A percentile compares a stretch with the other conserved stretches of the same genome.
Evolutionary conservation across 352 stramenopile genomes (phyloP).

Genomic region (Nothophytophthora sp.): DNA sequence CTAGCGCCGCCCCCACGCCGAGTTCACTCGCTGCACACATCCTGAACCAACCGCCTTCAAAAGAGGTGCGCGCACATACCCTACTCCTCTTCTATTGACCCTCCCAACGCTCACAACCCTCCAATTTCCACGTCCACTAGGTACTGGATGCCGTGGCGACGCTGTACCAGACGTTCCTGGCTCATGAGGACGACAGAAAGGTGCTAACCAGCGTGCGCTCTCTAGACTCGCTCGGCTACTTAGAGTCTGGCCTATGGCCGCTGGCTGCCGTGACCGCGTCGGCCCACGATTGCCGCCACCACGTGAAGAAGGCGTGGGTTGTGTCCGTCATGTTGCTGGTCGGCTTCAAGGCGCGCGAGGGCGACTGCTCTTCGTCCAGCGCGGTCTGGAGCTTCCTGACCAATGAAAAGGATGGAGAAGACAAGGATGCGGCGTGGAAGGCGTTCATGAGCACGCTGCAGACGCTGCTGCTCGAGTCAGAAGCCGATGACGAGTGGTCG

Average conservation of each 20-base stretch:
- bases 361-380: neutral
- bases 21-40: constrained; percentile 6
- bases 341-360: constrained; percentile 20
- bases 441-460: constrained; percentile 43
- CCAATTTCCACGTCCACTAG: constrained; percentile 8
- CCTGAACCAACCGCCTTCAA: constrained; percentile 20
- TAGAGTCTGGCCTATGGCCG: constrained; percentile 63
- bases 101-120: constrained; percentile 5
- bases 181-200: constrained; percentile 8
- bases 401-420: neutral
- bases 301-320: constrained; percentile 45
- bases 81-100: neutral
- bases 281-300: constrained; percentile 24
- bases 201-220: constrained; percentile 22
- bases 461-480: constrained; percentile 15
- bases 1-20: constrained; percentile 7
- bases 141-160: constrained; percentile 27
- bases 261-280: constrained; percentile 17
- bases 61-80: constrained; percentile 20
- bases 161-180: constrained; percentile 42
- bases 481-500: constrained; percentile 36
- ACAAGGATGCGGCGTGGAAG: constrained; percentile 29
- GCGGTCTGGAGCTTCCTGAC: constrained; percentile 24
- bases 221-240: constrained; percentile 34
- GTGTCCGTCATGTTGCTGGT: constrained; percentile 50